Evolutionary conservation across 2,329 filamentous ascomycete species (phyloP), one percentile per base, ranked within the genome.

Genomic region (Claviceps digitariae): DNA sequence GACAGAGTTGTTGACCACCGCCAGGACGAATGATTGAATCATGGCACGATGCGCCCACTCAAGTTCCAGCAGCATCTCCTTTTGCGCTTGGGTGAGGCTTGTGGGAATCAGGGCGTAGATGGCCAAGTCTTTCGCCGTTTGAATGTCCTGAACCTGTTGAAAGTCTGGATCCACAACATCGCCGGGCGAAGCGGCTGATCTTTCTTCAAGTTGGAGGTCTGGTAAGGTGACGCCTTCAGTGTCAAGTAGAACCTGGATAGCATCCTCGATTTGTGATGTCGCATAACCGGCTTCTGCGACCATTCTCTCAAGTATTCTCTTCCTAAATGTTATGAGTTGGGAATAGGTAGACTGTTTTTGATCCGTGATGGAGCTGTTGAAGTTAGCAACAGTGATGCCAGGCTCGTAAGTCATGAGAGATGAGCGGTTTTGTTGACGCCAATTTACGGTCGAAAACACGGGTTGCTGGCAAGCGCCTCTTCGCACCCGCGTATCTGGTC

Each of bases 41-140:
- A 87, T 83, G 20, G 82, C 83, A 52, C 78, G 72, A 57, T 87
- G 82, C 7, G 82, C 82, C 80, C 83, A 86, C 51, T 82, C 77
- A 3, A 81, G 78, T 63, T 87, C 83, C 40, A 84, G 67, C 1
- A 87, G 66, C 78, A 84, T 82, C 64, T 86, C 82, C 51, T 76
- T 79, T 63, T 87, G 84, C n/a, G 78, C 72, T 54, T 72, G 72
- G 1, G 77, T 78, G n/a, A 86, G 72, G 34, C 71, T 68, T 2
- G 70, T 69, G 3, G 82, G 82, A 43, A 75, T 72, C n/a, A 83
- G 47, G n/a, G 8, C 57, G 57, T 27, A 62, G 13, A 12, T 21
- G 2, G 43, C 43, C 5, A 8, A 25, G 43, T 45, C 43, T 25
- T 21, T 17, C 5, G 43, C 21, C 20, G 10, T 44, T 45, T 2